Percentiles rank a stretch among this genome's conserved stretches.
Evolutionary conservation across 163 green algal genomes (phyloP).

Genomic region (Trebouxiophyceae sp.): DNA sequence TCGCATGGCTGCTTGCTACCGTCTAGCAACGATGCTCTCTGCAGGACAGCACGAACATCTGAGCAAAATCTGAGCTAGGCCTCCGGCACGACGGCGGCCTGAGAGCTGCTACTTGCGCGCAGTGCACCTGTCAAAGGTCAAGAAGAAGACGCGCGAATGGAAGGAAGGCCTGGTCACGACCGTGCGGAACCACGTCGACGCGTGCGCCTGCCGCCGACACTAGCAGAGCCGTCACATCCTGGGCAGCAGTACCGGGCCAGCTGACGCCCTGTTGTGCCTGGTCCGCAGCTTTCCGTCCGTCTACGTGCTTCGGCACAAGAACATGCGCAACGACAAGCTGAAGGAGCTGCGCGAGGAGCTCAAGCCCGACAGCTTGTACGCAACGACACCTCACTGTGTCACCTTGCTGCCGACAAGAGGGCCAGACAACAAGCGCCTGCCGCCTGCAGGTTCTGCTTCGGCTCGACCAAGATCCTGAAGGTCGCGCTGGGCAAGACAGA

Average conservation of each 20-base stretch:
- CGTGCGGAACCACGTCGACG: constrained; percentile 63
- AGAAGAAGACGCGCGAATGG: constrained; percentile 89
- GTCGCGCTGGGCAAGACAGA: constrained; percentile 75
- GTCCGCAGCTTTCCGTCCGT: constrained; percentile 58
- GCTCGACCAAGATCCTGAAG: constrained; percentile 82
- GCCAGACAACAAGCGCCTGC: too few species aligned
- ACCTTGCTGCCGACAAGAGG: too few species aligned
- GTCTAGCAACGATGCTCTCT: too few species aligned
- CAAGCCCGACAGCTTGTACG: not conserved
- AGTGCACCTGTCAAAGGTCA: constrained; percentile 88
- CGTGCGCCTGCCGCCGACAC: constrained; percentile 37
- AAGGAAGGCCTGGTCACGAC: constrained; percentile 81
- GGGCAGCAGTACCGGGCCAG: too few species aligned
- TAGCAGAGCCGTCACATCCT: too few species aligned
- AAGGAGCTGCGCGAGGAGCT: constrained; percentile 84
- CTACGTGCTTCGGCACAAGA: constrained; percentile 84
- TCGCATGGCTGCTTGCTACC: too few species aligned
- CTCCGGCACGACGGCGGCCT: too few species aligned
- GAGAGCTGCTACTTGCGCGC: too few species aligned
- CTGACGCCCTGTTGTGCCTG: not conserved
- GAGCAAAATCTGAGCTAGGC: too few species aligned
- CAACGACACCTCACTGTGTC: not conserved
- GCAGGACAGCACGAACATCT: too few species aligned
- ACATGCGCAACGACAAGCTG: constrained; percentile 92
- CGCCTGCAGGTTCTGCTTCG: constrained; percentile 85